Base-by-base conservation (phyloP, 1,284 basidiomycete genomes). In the Agroathelia rolfsii region DNA sequence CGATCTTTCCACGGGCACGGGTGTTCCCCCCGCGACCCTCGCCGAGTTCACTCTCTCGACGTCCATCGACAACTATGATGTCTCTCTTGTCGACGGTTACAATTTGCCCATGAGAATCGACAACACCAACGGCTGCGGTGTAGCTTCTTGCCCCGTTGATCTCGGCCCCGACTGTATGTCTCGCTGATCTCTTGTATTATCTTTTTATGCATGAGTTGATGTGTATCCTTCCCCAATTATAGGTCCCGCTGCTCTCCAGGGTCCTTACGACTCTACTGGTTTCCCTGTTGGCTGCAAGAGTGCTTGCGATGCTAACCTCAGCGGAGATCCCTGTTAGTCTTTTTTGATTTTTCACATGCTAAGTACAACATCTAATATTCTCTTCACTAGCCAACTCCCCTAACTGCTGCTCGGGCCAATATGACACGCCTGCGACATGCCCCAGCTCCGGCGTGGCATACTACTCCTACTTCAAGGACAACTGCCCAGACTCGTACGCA, bases 11-110 rank as follows among this genome's bases (percentile, higher is more conserved):
- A 64, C 58, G 11, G 70, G 67, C 24, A 70, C 68, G 66, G 71
- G 75, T 39, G 66, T 75, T 5, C 72, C 75, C 18, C 76, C 76
- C 33, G 73, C 67, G 4, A 64, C 66, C n/a, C 53, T 76, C 15
- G 73, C 72, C 4, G 72, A 76, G 43, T 76, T 61, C 50, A 76
- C 69, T 10, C 53, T 78, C 5, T 36, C 46, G 30, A 35, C 16
- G 38, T 24, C 41, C 13, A 1, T 32, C 7, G 51, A 51, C 29
- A 51, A 46, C 25, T 51, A 48, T 22, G 49, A 54, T 34, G 58
- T 70, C 11, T 69, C 66, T 16, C 56, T 72, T 21, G 70, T 75
- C 13, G 70, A 74, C 43, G 72, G 72, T 0, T 70, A 63, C 50
- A 76, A 79, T 50, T 47, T 79, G 6, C 76, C 76, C 5, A 56